Evolutionary conservation across 2,329 filamentous ascomycete genomes (phyloP).

Genomic region (Neoscytalidium dimidiatum): DNA sequence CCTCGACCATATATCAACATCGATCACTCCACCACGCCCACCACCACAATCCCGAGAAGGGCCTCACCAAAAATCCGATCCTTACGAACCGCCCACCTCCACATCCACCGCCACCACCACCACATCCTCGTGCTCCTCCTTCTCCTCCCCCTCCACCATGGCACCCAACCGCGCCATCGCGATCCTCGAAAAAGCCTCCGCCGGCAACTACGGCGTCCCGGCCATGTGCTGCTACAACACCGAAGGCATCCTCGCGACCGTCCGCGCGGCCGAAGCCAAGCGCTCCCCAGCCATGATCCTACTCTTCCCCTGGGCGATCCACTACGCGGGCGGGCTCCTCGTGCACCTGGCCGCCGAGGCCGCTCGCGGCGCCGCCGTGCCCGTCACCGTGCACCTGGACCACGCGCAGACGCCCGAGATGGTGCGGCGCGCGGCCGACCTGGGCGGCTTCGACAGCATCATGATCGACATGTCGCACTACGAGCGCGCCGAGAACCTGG

Average conservation of each 20-base stretch:
- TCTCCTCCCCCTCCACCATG: not conserved
- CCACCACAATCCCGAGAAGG: not conserved
- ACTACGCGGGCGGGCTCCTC: constrained; percentile 59
- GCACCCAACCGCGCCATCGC: constrained; percentile 28
- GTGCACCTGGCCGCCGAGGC: constrained; percentile 55
- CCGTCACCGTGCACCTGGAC: constrained; percentile 66
- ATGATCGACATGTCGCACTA: constrained; percentile 79
- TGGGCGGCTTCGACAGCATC: constrained; percentile 62
- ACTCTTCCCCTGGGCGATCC: constrained; percentile 73
- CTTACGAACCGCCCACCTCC: not conserved
- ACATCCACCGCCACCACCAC: not conserved
- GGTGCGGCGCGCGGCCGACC: constrained; percentile 60
- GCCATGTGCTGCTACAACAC: constrained; percentile 69
- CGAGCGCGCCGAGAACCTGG: constrained; percentile 69
- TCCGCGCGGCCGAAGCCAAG: constrained; percentile 68
- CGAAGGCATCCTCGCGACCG: constrained; percentile 69
- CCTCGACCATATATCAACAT: not conserved
- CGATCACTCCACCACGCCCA: not conserved
- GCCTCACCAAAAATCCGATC: not conserved
- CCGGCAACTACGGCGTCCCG: constrained; percentile 60
- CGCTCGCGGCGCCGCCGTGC: constrained; percentile 58
- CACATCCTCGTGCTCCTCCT: not conserved
- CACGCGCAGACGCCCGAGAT: constrained; percentile 66
- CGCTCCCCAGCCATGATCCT: constrained; percentile 69
- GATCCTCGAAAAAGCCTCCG: constrained; percentile 59